Conservation (phyloP, 2,329 filamentous ascomycete species). For the Aciculosporium take region DNA sequence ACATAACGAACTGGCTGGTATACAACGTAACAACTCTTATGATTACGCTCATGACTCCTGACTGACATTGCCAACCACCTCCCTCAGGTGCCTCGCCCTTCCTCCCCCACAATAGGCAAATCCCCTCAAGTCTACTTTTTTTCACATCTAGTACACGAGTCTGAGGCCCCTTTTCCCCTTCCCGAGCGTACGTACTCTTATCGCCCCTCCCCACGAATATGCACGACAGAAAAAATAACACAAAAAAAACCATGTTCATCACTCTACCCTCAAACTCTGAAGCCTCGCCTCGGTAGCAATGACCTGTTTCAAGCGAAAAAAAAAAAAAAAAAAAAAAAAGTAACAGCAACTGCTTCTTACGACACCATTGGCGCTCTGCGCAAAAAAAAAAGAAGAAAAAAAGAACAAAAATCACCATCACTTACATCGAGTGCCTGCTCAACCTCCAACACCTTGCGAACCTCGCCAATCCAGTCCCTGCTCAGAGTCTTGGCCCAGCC, state of each 20-base stretch:
- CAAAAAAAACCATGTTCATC: slow-evolving; percentile 20
- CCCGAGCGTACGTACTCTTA: slow-evolving; percentile 21
- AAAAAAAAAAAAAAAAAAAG: slow-evolving; percentile 15
- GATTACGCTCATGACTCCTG: too few species aligned
- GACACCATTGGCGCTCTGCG: background rate
- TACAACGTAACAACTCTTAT: too few species aligned
- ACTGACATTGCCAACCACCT: too few species aligned
- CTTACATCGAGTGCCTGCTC: slow-evolving; percentile 90
- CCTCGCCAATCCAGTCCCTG: slow-evolving; percentile 85
- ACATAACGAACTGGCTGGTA: too few species aligned
- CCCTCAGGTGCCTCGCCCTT: too few species aligned
- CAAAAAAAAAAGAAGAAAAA: too few species aligned
- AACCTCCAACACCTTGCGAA: slow-evolving; percentile 84
- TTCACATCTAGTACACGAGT: background rate
- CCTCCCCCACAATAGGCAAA: too few species aligned
- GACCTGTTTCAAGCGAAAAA: slow-evolving; percentile 39
- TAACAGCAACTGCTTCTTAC: background rate
- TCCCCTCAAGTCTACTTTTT: too few species aligned
- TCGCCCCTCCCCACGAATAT: too few species aligned
- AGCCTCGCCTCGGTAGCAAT: slow-evolving; percentile 82
- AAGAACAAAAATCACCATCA: too few species aligned
- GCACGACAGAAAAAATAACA: too few species aligned
- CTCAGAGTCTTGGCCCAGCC: slow-evolving; percentile 95
- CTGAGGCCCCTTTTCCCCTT: slow-evolving; percentile 14
- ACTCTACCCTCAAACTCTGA: slow-evolving; percentile 76